Evolutionary conservation across 176 grass and related monocot species (phyloP).

Genomic region (Tillandsia fasciculata): DNA sequence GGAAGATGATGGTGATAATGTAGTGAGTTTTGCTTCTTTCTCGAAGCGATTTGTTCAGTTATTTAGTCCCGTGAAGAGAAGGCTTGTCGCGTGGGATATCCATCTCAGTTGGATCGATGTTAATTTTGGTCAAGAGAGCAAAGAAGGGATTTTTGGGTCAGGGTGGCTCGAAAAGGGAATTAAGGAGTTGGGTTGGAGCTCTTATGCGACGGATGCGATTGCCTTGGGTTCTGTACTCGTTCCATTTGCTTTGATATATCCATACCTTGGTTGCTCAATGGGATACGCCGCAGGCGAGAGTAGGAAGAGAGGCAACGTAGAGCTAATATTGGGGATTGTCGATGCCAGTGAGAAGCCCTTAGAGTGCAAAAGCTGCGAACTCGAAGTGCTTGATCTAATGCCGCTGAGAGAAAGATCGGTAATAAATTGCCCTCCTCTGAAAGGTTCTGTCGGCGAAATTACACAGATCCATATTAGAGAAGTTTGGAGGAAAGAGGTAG

Average conservation of each 20-base stretch:
- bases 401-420: neutral
- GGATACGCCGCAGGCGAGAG: neutral
- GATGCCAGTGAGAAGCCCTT: conserved; percentile 50
- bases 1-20: neutral
- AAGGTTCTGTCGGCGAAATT: neutral
- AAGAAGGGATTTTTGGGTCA: neutral
- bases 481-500: conserved; percentile 30
- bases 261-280: conserved; percentile 26
- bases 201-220: conserved; percentile 32
- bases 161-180: conserved; percentile 26
- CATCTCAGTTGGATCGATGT: conserved; percentile 45
- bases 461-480: conserved; percentile 49
- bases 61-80: conserved; percentile 42
- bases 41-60: conserved; percentile 13
- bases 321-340: conserved; percentile 42
- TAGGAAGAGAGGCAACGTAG: conserved; percentile 16
- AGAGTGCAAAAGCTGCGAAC: conserved; percentile 44
- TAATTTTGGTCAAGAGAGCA: neutral
- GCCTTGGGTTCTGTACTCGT: conserved; percentile 38
- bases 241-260: conserved; percentile 33
- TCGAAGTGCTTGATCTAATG: conserved; percentile 33
- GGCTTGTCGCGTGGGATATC: conserved; percentile 27
- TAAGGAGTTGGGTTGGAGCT: conserved; percentile 43
- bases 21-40: neutral
- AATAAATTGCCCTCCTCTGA: neutral